Conservation (phyloP, 176 grass and related monocot genomes). For the Miscanthus lutarioriparius region DNA sequence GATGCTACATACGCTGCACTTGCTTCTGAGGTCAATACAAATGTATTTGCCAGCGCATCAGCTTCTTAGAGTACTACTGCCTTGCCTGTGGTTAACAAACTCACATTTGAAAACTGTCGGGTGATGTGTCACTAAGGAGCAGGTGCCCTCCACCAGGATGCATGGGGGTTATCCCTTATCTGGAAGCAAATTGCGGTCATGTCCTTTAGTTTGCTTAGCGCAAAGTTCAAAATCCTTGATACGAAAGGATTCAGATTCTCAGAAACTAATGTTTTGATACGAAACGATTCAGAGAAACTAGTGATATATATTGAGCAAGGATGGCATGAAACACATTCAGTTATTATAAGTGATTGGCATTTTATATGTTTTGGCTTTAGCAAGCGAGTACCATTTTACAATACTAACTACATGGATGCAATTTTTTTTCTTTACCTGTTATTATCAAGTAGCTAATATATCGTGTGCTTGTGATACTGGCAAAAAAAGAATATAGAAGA, state of each 20-base stretch:
- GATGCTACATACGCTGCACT: slow-evolving; percentile 5
- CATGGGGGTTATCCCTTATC: background rate
- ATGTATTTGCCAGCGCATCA: background rate
- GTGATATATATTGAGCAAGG: background rate
- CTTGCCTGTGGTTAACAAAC: background rate
- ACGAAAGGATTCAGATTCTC: background rate
- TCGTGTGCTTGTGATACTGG: background rate
- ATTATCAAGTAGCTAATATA: background rate
- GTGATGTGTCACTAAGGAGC: no score
- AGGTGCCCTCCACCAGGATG: background rate
- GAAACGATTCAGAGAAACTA: background rate
- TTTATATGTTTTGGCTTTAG: background rate
- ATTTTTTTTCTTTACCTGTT: background rate
- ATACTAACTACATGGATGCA: background rate
- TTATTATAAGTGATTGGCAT: background rate
- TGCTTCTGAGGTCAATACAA: slow-evolving; percentile 10
- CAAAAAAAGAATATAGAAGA: background rate
- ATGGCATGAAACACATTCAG: background rate
- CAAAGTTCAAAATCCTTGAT: background rate
- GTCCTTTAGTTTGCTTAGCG: background rate
- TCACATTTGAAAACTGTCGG: background rate
- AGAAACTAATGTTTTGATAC: background rate
- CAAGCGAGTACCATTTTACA: background rate
- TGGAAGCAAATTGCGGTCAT: background rate
- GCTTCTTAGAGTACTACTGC: background rate